Base-by-base conservation (phyloP, 805 yeast genomes). In the Isabelozyma heimii region DNA sequence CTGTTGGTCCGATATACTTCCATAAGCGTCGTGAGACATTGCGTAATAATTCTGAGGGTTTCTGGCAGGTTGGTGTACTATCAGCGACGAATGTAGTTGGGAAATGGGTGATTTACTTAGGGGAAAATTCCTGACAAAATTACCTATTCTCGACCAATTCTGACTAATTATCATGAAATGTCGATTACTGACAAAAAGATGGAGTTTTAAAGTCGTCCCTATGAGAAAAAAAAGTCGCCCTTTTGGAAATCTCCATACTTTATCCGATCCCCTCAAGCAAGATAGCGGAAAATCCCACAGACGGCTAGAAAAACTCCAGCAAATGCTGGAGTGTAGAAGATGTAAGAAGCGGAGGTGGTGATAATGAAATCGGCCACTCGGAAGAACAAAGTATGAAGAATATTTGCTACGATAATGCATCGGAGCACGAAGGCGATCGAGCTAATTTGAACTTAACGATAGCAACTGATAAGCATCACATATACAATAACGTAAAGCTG, bases 11-110 rank as follows among this genome's bases (percentile, higher is more conserved):
- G 53, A 28, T 6, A 57, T 28, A 4, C 55, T 45, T 3, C 50
- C 43, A 30, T 48, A 30, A 8, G 44, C 43, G 39, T 48, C 46
- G 40, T 54, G 55, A 12, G 62, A 51, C 65, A 60, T 61, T 17
- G 47, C 38, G 26, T 17, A 46, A 33, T 45, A 45, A 4, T 24
- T 27, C 27, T 24, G 37, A 14, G 42, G 45, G 9, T 40, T 16
- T 16, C 16, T 40, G 14, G 20, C 20, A 13, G 15, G 14, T 37
- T 37, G 16, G 40, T 7, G 35, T 13, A 5, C n/a, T 30, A 30
- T 30, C 35, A 30, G n/a, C n/a, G 35, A 30, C 35, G 3, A 13
- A 30, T 30, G 35, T 4, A 30, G 8, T 7, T 3, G 35, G 5
- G 8, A 30, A 30, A 10, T 30, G 35, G n/a, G 8, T 9, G 35